phyloP scores from a whole-genome alignment of 116 monocot genomes.

The Dioscorea cayenensis region DNA sequence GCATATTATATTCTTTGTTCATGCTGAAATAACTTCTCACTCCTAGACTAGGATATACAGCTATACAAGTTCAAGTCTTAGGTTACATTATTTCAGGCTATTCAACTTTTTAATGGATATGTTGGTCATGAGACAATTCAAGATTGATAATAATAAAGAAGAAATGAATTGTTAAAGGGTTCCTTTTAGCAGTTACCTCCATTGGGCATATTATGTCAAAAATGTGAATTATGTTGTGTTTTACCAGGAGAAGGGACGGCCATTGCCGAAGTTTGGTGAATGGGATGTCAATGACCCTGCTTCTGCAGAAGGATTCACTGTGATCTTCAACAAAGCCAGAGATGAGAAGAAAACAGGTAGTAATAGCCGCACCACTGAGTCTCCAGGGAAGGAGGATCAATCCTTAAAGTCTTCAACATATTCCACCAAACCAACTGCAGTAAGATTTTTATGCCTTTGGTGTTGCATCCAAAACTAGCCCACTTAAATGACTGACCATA shows the following conservation, averaged over 20 bases:
- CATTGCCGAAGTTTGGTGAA: constrained; percentile 62
- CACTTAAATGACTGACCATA: neutral
- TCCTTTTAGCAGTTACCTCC: neutral
- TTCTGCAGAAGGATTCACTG: constrained; percentile 62
- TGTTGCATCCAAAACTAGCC: neutral
- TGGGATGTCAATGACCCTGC: constrained; percentile 70
- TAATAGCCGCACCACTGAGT: constrained; percentile 29
- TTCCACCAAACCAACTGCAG: constrained; percentile 36
- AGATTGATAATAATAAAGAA: neutral
- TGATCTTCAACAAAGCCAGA: constrained; percentile 75
- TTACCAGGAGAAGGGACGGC: constrained; percentile 29
- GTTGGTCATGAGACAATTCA: neutral
- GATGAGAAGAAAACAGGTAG: constrained; percentile 66
- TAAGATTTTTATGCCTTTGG: constrained; percentile 11
- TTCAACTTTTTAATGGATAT: neutral
- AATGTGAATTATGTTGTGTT: neutral
- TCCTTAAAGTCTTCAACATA: constrained; percentile 29
- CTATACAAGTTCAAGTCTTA: neutral
- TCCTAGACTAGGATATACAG: neutral
- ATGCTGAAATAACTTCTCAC: neutral
- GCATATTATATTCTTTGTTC: too few relatives aligned
- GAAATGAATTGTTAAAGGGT: neutral
- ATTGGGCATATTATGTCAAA: neutral
- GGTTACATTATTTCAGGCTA: neutral
- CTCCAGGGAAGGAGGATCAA: constrained; percentile 40